Conservation (phyloP, 2,329 filamentous ascomycete genomes). For the Cercospora sp. region DNA sequence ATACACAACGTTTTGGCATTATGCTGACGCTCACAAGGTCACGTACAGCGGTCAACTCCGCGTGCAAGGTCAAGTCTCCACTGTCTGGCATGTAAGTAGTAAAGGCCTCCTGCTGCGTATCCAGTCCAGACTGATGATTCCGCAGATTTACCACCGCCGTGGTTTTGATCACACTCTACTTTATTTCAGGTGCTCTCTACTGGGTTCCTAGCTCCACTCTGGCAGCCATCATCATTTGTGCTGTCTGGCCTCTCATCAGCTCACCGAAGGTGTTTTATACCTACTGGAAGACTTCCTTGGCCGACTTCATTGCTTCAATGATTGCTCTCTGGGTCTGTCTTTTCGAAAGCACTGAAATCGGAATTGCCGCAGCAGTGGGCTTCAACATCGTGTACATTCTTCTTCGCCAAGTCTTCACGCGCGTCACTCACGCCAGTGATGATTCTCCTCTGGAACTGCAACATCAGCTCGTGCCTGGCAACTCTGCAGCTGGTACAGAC, state of each 20-base stretch:
- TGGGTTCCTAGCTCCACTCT: constrained; percentile 63
- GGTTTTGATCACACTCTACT: constrained; percentile 62
- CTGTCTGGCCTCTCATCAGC: constrained; percentile 62
- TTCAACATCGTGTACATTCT: constrained; percentile 54
- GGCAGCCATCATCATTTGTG: constrained; percentile 65
- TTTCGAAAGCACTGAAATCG: constrained; percentile 61
- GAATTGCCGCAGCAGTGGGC: constrained; percentile 59
- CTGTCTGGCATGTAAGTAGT: constrained; percentile 52
- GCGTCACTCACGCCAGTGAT: constrained; percentile 36
- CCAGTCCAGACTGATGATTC: neutral
- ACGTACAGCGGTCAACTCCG: constrained; percentile 65
- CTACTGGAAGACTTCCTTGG: constrained; percentile 65
- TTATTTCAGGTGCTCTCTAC: constrained; percentile 59
- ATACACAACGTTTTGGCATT: neutral
- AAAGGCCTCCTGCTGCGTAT: neutral
- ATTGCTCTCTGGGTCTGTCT: constrained; percentile 65
- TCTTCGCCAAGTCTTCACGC: constrained; percentile 58
- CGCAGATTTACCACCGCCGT: constrained; percentile 57
- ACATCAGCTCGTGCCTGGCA: constrained; percentile 15
- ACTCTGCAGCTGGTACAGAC: constrained; percentile 13
- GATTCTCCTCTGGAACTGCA: constrained; percentile 23
- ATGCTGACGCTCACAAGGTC: constrained; percentile 39
- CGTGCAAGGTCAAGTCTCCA: constrained; percentile 62
- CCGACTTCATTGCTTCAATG: constrained; percentile 64
- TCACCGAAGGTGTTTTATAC: constrained; percentile 60